A percentile compares a stretch with the other conserved stretches of the same genome.
These are phyloP conservation scores for Sugiyamaella neomexicana DNA, from an alignment of 1,139 yeast genomes.

Conservation along the genomic window DNA sequence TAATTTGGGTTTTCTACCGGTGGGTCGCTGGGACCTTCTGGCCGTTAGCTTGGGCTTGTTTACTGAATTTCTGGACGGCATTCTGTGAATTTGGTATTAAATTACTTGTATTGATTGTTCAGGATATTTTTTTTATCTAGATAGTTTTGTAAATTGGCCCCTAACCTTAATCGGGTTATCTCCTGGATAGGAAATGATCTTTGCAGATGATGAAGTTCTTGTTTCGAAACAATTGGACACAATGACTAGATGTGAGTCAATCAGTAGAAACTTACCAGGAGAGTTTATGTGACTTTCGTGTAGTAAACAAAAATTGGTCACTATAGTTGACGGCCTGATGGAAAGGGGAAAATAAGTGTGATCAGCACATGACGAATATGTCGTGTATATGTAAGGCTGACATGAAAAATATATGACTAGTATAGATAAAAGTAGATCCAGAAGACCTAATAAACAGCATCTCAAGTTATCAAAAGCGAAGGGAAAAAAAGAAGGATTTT, in stretches of 20 bases:
- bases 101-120: not conserved
- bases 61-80: constrained; percentile 80
- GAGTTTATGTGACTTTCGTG: too few relatives aligned
- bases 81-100: constrained; percentile 30
- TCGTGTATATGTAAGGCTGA: not conserved
- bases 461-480: too few relatives aligned
- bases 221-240: too few relatives aligned
- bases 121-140: too few relatives aligned
- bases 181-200: not conserved
- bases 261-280: too few relatives aligned
- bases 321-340: not conserved
- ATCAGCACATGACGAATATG: not conserved
- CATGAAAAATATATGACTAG: not conserved
- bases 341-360: not conserved
- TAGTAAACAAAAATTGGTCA: too few relatives aligned
- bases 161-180: not conserved
- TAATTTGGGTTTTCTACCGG: constrained; percentile 15
- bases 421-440: not conserved
- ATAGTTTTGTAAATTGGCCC: not conserved
- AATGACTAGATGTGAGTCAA: too few relatives aligned
- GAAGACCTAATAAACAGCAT: not conserved
- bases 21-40: constrained; percentile 39
- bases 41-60: constrained; percentile 74
- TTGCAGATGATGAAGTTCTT: too few relatives aligned
- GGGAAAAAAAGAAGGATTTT: too few relatives aligned